Base-by-base conservation (phyloP, 2,329 filamentous ascomycete species). In the Diplodia sapinea region DNA sequence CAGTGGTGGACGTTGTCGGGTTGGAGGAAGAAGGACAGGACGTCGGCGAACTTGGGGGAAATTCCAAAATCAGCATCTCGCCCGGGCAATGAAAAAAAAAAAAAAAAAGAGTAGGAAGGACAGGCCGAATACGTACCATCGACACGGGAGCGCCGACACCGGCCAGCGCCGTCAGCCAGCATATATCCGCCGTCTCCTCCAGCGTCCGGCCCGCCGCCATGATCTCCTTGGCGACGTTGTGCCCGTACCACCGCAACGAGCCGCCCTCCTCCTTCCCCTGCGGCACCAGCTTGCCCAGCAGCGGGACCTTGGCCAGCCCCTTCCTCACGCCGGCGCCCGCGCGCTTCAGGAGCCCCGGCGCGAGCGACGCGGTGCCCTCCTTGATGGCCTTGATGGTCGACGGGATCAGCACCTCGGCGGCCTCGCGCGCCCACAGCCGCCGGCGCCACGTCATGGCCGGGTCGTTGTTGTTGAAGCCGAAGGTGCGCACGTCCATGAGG, bases 391-490 rank as follows among this genome's bases (percentile, higher is more conserved):
- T 63, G n/a, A 63, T 33, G 5, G 59, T 50, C 2, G 59, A 31
- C 15, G 38, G 36, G 12, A 76, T 78, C 1, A 84, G 69, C 6
- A 73, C 68, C 54, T 78, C 74, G 3, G 74, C 77, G 49, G 78
- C 77, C 64, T 83, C 80, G 43, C 77, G 78, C 0, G 82, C 82
- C 6, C 76, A 77, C 43, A 79, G 78, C 5, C 82, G 79, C 1
- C 82, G 81, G 57, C 79, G 82, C 78, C 81, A 84, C 1, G 82
- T 78, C 70, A 83, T 78, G 0, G 72, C 83, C 0, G 82, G 80
- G 63, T 85, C 83, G 40, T 79, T 81, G 71, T 84, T 83, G 70
- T 83, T 82, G 47, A 81, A 79, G 15, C 80, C 82, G 77, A 79
- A 84, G 66, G 78, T 76, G 40, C 82, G 82, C 29, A 85, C 75